Base-by-base conservation (phyloP, 495 filamentous ascomycete species). In the Penicillium cinerascens region DNA sequence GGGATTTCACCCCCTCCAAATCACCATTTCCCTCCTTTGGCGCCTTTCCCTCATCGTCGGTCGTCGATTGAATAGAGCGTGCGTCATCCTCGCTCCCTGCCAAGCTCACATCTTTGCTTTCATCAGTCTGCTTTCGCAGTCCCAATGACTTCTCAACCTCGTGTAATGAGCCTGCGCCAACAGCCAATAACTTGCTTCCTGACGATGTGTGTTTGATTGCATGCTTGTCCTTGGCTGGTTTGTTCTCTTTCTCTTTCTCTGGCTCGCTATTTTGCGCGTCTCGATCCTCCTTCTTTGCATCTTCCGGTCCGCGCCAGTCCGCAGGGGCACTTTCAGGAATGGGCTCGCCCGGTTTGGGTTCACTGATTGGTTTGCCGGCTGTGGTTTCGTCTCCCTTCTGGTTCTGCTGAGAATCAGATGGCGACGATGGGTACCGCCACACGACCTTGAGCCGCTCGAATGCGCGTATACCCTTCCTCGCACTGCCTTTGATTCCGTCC, bases 391-490 rank as follows among this genome's bases (percentile, higher is more conserved):
- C 56, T 44, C 48, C 54, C 55, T 71, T 43, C 23, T 59, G 23
- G 4, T 39, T 20, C 5, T 10, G 6, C 9, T 16, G 37, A 2
- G 37, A 6, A 39, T 16, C 37, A 18, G 16, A 16, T 7, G 67
- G 38, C 13, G 57, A n/a, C 2, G 13, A 33, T 15, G 72, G 60
- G 56, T 78, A 72, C 39, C 75, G 76, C 93, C 93, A 98, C 4
- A 96, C 87, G 8, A 97, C 89, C 17, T 90, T 83, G n/a, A 97
- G 64, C 18, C 80, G 80, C 60, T 98, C 92, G 2, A 95, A 80
- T 1, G 90, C 89, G 36, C 83, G 77, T 6, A 85, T 87, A 0
- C 93, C 93, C 63, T 95, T 93, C 39, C 81, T 79, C 27, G 71
- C 79, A 6, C 84, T 89, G 1, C 93, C 92, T 64, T 95, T 96